These are phyloP conservation scores for Talaromyces adpressus DNA, from an alignment of 495 filamentous ascomycete genomes.

Conservation along the genomic window DNA sequence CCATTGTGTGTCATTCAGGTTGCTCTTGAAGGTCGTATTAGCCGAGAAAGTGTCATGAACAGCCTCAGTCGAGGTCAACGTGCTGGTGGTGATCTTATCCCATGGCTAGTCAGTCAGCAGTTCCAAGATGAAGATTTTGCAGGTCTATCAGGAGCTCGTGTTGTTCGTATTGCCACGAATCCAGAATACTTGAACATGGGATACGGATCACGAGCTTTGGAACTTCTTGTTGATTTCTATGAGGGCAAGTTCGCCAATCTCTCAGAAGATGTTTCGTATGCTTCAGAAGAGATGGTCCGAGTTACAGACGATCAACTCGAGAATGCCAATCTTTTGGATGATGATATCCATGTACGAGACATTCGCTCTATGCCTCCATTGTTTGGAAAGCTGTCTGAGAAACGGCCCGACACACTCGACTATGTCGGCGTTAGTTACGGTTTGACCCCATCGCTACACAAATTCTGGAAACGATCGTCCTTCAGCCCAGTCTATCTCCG, in stretches of 20 bases:
- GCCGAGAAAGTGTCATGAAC: conserved; percentile 83
- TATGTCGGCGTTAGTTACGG: conserved; percentile 96
- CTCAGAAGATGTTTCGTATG: conserved; percentile 48
- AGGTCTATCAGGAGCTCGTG: conserved; percentile 79
- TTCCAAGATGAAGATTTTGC: conserved; percentile 98
- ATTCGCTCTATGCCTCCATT: conserved; percentile 87
- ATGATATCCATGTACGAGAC: conserved; percentile 85
- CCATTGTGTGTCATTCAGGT: conserved; percentile 94
- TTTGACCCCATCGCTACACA: conserved; percentile 80
- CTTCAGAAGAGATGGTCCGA: conserved; percentile 57
- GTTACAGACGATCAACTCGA: conserved; percentile 82
- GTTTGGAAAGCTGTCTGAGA: conserved; percentile 82
- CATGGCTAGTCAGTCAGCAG: conserved; percentile 96
- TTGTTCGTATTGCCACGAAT: conserved; percentile 95
- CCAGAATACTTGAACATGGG: conserved; percentile 93
- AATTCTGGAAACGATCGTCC: conserved; percentile 88
- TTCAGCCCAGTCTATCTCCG: conserved; percentile 91
- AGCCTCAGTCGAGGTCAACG: conserved; percentile 82
- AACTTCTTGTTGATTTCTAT: conserved; percentile 85
- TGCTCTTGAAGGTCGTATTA: conserved; percentile 90
- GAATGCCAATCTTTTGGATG: conserved; percentile 69
- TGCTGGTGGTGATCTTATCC: conserved; percentile 91
- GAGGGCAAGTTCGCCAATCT: conserved; percentile 87
- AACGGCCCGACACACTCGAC: conserved; percentile 72
- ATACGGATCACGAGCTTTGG: conserved; percentile 82